A percentile compares a stretch with the other conserved stretches of the same genome.
Evolutionary conservation across 2,329 filamentous ascomycete genomes (phyloP).

Genomic region (Sporothrix variecibatus): DNA sequence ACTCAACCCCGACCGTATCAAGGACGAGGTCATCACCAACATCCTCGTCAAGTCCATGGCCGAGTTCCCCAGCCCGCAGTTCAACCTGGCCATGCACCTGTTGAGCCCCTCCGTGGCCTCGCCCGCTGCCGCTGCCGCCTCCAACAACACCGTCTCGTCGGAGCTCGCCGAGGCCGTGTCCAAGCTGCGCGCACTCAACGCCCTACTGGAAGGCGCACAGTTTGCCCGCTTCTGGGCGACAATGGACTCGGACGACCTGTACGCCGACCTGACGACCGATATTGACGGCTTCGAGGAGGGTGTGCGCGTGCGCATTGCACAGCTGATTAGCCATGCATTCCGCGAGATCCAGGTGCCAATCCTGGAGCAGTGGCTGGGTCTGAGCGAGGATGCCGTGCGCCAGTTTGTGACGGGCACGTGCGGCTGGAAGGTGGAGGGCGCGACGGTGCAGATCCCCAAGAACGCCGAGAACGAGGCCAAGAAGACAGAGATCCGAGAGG

Average conservation of each 20-base stretch:
- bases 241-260: slow-evolving; percentile 90
- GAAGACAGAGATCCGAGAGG: slow-evolving; percentile 92
- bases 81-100: slow-evolving; percentile 89
- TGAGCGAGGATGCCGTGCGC: slow-evolving; percentile 64
- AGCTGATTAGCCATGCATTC: slow-evolving; percentile 79
- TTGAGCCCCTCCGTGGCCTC: slow-evolving; percentile 78
- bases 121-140: slow-evolving; percentile 60
- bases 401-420: slow-evolving; percentile 85
- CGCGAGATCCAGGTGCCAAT: slow-evolving; percentile 69
- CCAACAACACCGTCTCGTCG: slow-evolving; percentile 43
- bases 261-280: slow-evolving; percentile 92
- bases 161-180: slow-evolving; percentile 87
- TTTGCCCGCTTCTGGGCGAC: slow-evolving; percentile 93
- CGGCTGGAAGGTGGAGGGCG: slow-evolving; percentile 75
- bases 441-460: slow-evolving; percentile 71
- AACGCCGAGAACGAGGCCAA: slow-evolving; percentile 98
- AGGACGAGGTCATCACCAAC: slow-evolving; percentile 97
- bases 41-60: slow-evolving; percentile 97
- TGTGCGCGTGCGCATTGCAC: slow-evolving; percentile 85
- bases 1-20: slow-evolving; percentile 97
- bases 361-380: slow-evolving; percentile 74
- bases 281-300: slow-evolving; percentile 94
- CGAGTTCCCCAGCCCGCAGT: slow-evolving; percentile 94
- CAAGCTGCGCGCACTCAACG: slow-evolving; percentile 82
- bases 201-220: slow-evolving; percentile 84